Evolutionary conservation across 148 eudicot species (phyloP).

Genomic region (Hydrangea macrophylla): DNA sequence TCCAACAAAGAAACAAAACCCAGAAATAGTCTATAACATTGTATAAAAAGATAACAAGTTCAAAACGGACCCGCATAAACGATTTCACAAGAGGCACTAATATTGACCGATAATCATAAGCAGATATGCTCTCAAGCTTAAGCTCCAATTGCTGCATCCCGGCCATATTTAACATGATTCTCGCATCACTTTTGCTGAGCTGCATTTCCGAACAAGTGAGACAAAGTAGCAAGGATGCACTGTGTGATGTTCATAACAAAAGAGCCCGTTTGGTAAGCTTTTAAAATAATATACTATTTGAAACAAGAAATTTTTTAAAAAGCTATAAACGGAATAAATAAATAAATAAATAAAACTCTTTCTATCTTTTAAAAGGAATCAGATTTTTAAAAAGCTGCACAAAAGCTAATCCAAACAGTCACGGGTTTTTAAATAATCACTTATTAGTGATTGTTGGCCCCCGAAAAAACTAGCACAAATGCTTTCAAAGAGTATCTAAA

Average conservation of each 20-base stretch:
- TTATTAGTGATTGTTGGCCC: too few relatives aligned
- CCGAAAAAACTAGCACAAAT: background rate
- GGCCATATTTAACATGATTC: conserved; percentile 55
- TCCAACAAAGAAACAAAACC: background rate
- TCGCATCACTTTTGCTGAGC: conserved; percentile 86
- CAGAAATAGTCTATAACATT: background rate
- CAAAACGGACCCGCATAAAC: conserved; percentile 64
- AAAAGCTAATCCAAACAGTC: too few relatives aligned
- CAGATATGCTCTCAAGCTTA: conserved; percentile 60
- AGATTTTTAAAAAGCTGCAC: too few relatives aligned
- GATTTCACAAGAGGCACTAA: conserved; percentile 77
- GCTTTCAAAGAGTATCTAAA: conserved; percentile 2
- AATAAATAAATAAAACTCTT: too few relatives aligned
- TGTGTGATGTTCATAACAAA: too few relatives aligned
- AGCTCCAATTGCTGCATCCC: conserved; percentile 74
- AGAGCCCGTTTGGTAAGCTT: too few relatives aligned
- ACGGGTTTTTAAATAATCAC: too few relatives aligned
- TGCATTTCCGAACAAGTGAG: conserved; percentile 51
- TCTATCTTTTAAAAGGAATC: too few relatives aligned
- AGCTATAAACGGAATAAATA: too few relatives aligned
- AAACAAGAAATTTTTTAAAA: too few relatives aligned
- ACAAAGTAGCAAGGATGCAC: conserved; percentile 11
- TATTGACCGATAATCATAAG: conserved; percentile 60
- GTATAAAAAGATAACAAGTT: conserved; percentile 1
- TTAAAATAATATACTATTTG: too few relatives aligned